A percentile compares a stretch with the other conserved stretches of the same genome.
Evolutionary conservation across 73 alveolate species (phyloP).

Genomic region (Paramecium biaurelia): DNA sequence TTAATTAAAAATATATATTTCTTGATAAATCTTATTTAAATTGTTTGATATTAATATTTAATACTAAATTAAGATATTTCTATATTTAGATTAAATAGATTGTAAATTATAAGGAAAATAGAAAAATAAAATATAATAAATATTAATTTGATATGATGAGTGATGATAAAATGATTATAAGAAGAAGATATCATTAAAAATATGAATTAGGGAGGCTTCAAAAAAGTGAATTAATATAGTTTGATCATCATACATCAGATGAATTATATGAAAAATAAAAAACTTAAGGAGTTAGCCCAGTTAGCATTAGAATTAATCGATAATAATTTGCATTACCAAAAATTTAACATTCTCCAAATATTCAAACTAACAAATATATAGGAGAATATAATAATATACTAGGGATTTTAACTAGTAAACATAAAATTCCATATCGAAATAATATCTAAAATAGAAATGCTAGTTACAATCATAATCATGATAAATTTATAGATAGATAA

Average conservation of each 20-base stretch:
- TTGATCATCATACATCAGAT: background rate
- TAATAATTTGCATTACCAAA: background rate
- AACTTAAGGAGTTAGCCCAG: background rate
- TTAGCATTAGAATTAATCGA: background rate
- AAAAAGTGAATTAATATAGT: background rate
- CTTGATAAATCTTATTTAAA: too few species aligned
- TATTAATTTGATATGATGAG: background rate
- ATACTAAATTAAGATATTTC: background rate
- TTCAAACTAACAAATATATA: background rate
- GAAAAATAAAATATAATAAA: background rate
- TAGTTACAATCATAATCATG: background rate
- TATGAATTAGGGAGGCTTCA: background rate
- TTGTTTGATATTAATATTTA: background rate
- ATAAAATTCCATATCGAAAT: background rate
- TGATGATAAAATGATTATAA: background rate
- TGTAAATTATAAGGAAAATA: background rate
- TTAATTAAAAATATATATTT: too few species aligned
- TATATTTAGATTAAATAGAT: background rate
- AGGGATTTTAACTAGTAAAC: background rate
- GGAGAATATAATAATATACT: background rate
- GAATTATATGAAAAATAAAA: background rate
- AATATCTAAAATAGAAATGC: background rate
- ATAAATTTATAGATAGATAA: background rate
- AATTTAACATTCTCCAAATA: background rate
- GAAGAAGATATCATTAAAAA: background rate